Percentiles rank a stretch among this genome's conserved stretches.
Conservation (phyloP, 2,329 filamentous ascomycete genomes). For the Tricladium varicosporioides region DNA sequence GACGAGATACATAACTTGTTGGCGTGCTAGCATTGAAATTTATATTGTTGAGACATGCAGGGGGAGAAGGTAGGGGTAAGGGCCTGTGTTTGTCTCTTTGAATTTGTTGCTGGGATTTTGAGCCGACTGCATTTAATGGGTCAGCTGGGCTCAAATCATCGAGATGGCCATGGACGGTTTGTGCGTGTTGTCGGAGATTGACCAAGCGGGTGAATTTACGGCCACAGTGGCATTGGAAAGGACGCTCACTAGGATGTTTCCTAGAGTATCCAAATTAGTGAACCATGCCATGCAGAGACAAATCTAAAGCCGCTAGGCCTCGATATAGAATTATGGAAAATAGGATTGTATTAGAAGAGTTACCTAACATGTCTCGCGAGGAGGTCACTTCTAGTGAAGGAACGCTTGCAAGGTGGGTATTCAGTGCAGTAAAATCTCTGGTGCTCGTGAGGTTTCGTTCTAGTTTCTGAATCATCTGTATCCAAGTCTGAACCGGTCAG, state of each 20-base stretch:
- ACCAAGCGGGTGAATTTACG: no score
- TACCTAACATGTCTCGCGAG: no score
- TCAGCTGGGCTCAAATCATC: background rate
- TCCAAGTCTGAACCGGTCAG: background rate
- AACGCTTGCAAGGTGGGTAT: background rate
- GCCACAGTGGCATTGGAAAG: no score
- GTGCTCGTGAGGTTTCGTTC: background rate
- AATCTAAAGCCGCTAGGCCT: no score
- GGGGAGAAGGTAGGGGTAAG: background rate
- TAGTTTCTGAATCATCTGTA: background rate
- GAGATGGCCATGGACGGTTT: background rate
- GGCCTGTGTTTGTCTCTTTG: background rate
- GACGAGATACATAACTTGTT: background rate
- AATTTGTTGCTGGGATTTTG: background rate
- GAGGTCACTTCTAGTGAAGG: no score
- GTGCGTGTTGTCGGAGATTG: background rate
- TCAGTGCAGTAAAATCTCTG: background rate
- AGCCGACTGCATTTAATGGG: background rate
- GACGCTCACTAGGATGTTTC: no score
- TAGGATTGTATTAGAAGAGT: no score
- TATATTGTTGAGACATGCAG: background rate
- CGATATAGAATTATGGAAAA: no score
- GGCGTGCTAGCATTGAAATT: background rate
- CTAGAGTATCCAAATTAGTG: no score
- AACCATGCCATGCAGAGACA: no score